phyloP scores from a whole-genome alignment of 2,329 filamentous ascomycete genomes.

The Fusarium protoensiforme region DNA sequence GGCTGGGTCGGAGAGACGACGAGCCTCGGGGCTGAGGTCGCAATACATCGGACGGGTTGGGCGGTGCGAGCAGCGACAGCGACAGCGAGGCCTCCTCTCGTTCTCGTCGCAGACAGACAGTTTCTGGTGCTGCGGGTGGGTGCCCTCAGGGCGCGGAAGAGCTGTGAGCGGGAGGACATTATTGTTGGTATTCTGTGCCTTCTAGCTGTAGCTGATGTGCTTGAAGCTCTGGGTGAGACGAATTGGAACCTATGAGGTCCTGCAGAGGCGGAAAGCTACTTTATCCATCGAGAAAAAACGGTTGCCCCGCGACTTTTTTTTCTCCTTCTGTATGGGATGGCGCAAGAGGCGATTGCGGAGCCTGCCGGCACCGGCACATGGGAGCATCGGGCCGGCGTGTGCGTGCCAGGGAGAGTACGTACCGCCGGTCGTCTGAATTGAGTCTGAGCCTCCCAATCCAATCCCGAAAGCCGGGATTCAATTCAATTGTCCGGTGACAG shows the following conservation, averaged over 20 bases:
- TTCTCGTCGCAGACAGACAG: slow-evolving; percentile 14
- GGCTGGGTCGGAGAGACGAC: slow-evolving; percentile 42
- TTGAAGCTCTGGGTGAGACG: neutral
- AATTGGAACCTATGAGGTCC: slow-evolving; percentile 17
- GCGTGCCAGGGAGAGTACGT: neutral
- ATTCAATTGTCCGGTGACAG: neutral
- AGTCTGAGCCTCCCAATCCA: neutral
- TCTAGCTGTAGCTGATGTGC: neutral
- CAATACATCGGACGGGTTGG: slow-evolving; percentile 37
- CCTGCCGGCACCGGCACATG: slow-evolving; percentile 10
- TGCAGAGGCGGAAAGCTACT: slow-evolving; percentile 1
- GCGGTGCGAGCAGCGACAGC: neutral
- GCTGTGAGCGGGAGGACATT: slow-evolving; percentile 42
- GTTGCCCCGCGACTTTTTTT: slow-evolving; percentile 27
- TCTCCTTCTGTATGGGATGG: neutral
- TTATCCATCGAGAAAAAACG: neutral
- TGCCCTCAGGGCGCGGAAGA: slow-evolving; percentile 41
- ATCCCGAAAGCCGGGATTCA: neutral
- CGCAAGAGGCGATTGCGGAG: slow-evolving; percentile 31
- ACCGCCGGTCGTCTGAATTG: neutral
- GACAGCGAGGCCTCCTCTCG: slow-evolving; percentile 11
- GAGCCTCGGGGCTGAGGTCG: slow-evolving; percentile 45
- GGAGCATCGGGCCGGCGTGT: neutral
- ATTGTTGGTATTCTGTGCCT: slow-evolving; percentile 17
- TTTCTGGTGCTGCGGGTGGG: slow-evolving; percentile 22